Evolutionary conservation across 1,139 yeast species (phyloP).

Genomic region (Diutina ranongensis): DNA sequence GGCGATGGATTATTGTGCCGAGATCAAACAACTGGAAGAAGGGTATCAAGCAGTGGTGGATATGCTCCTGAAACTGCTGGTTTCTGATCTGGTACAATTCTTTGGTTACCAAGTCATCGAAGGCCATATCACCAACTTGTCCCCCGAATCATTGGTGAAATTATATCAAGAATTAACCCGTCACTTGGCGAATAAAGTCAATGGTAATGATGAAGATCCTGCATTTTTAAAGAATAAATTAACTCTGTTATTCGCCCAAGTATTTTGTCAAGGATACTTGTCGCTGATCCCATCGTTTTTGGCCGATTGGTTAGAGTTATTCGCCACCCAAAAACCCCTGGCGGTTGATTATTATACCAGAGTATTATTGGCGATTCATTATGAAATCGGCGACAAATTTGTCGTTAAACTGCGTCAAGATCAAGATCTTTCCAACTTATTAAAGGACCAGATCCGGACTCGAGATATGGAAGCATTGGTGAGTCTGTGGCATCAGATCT

Average conservation of each 20-base stretch:
- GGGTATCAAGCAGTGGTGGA: constrained; percentile 74
- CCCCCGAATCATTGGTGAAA: constrained; percentile 31
- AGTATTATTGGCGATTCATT: constrained; percentile 64
- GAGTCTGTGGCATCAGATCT: constrained; percentile 54
- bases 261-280: constrained; percentile 60
- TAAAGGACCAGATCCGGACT: constrained; percentile 75
- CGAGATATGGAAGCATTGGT: constrained; percentile 65
- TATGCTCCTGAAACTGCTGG: constrained; percentile 25
- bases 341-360: constrained; percentile 74
- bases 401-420: constrained; percentile 53
- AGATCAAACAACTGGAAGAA: constrained; percentile 60
- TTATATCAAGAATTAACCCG: constrained; percentile 32
- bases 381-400: constrained; percentile 88
- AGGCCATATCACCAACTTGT: constrained; percentile 43
- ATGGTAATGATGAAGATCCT: constrained; percentile 36
- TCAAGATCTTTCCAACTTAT: constrained; percentile 52
- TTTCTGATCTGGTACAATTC: constrained; percentile 51
- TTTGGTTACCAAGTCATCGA: constrained; percentile 76
- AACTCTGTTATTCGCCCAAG: constrained; percentile 58
- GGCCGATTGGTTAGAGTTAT: constrained; percentile 43
- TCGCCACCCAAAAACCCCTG: constrained; percentile 14
- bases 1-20: constrained; percentile 72
- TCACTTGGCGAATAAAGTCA: constrained; percentile 17
- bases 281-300: constrained; percentile 56
- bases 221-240: constrained; percentile 63